Evolutionary conservation across 108 stramenopile species (phyloP).

Genomic region (Skeletonema tropicum): DNA sequence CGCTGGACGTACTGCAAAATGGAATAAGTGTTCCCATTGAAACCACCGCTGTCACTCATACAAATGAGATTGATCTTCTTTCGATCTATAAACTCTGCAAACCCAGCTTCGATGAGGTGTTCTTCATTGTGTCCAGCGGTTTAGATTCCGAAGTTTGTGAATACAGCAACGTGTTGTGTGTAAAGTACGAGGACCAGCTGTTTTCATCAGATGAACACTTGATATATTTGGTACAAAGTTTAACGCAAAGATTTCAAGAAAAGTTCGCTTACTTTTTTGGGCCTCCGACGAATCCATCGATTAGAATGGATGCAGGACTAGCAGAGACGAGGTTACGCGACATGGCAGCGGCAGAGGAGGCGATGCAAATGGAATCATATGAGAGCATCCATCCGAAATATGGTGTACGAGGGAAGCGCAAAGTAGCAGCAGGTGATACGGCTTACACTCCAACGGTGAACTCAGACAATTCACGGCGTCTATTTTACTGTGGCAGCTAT

Average conservation of each 20-base stretch:
- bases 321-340: conserved; percentile 10
- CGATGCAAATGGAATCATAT: conserved; percentile 16
- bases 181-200: neutral
- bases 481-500: conserved; percentile 22
- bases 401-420: conserved; percentile 13
- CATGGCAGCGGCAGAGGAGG: conserved; percentile 6
- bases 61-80: conserved; percentile 12
- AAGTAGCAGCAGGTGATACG: neutral
- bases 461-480: conserved; percentile 1
- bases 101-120: conserved; percentile 22
- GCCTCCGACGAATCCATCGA: neutral
- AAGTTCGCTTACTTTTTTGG: conserved; percentile 20
- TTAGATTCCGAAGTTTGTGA: conserved; percentile 13
- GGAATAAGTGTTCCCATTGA: conserved; percentile 7
- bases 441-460: neutral
- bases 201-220: conserved; percentile 4
- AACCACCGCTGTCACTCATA: conserved; percentile 20
- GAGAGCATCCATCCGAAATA: conserved; percentile 13
- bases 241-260: conserved; percentile 9
- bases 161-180: conserved; percentile 17
- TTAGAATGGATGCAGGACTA: conserved; percentile 1
- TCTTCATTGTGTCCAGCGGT: conserved; percentile 11
- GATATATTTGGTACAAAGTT: neutral
- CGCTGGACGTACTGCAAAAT: conserved; percentile 8
- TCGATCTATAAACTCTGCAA: conserved; percentile 19